phyloP scores from a whole-genome alignment of 371 early-diverging fungal species.

The Racocetra persica region DNA sequence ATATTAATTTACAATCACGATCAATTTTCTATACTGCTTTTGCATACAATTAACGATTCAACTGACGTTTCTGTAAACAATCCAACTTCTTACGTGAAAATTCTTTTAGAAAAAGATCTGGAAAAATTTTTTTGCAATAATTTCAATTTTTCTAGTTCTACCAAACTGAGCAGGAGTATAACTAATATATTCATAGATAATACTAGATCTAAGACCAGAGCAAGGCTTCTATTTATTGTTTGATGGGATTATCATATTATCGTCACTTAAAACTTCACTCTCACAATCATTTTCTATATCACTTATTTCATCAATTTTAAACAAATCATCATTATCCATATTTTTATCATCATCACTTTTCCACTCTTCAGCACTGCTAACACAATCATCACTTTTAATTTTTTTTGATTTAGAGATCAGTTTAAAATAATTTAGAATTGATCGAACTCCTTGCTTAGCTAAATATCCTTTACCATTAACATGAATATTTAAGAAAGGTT shows the following conservation, averaged over 20 bases:
- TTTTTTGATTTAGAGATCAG: not conserved
- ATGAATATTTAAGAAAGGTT: too few relatives aligned
- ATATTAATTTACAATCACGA: too few relatives aligned
- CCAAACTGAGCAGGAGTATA: not conserved
- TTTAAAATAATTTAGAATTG: too few relatives aligned
- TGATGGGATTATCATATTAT: not conserved
- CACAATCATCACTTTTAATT: not conserved
- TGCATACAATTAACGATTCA: too few relatives aligned
- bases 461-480: too few relatives aligned
- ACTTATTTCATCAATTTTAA: not conserved
- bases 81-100: too few relatives aligned
- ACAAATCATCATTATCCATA: not conserved
- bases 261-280: not conserved
- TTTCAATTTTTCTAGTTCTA: not conserved
- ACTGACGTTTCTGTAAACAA: too few relatives aligned
- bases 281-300: not conserved
- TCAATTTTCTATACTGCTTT: too few relatives aligned
- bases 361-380: not conserved
- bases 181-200: not conserved
- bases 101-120: too few relatives aligned
- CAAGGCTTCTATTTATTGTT: not conserved
- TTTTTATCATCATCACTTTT: not conserved
- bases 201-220: not conserved
- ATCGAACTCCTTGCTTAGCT: too few relatives aligned
- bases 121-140: too few relatives aligned